Evolutionary conservation across 257 asterid genomes (phyloP), one percentile per base, ranked within the genome.

Genomic region (Nicotiana otophora): DNA sequence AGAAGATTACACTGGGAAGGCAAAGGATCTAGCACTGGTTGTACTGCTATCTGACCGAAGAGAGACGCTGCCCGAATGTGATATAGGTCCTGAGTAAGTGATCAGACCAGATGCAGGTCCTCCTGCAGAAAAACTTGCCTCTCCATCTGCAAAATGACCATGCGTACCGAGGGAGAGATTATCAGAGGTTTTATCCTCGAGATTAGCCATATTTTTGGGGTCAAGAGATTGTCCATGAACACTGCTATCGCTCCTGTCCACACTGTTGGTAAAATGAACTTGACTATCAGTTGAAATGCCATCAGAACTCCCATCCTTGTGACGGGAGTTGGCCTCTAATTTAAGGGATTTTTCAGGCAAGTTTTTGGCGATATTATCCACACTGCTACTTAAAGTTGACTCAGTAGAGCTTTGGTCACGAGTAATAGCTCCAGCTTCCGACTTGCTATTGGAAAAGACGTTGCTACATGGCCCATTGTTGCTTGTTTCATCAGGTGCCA

Each of bases 21-120:
- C 90, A 26, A 92, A 92, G 39, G 95, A 92, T 86, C 89, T 85
- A 69, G 87, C 82, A 69, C 95, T 92, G 39, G 94, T 80, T 62
- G 91, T 80, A 78, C 97, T 92, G 86, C 91, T 87, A 75, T 92
- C 95, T 5, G 97, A 92, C 26, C 89, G 88, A 62, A 82, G 81
- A 84, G 96, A 92, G 62, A 88, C 42, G 92, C 84, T 89, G 36
- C 93, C 92, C 8, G 90, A 89, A 86, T 66, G 83, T 53, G 91
- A 33, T 63, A 87, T 80, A 7, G 85, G 88, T 51, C 91, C 91
- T 0, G 91, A 81, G 86, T 81, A 83, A 6, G 87, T 30, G 4
- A 83, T 84, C 60, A 87, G 51, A 75, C 81, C 75, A 17, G 69
- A 34, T 26, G 79, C 23, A 19, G 80, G 75, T 53, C 86, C 83